Evolutionary conservation across 306 rosid genomes (phyloP).

Genomic region (Rosa rugosa): DNA sequence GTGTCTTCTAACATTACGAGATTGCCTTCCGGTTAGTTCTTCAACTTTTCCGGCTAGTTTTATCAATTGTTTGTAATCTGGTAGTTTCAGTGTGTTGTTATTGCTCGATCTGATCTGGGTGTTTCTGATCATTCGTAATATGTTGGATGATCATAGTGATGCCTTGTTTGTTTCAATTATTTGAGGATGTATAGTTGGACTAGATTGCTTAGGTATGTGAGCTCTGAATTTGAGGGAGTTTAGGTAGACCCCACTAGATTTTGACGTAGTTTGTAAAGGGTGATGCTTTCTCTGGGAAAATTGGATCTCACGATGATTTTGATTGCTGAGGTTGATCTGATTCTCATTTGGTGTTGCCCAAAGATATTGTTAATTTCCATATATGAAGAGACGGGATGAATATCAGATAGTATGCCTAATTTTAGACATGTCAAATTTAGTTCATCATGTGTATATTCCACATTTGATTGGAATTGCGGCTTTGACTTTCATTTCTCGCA

Average conservation of each 20-base stretch:
- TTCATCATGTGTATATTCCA: not conserved
- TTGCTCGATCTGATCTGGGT: constrained; percentile 56
- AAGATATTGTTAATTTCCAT: constrained; percentile 18
- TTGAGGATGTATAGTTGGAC: constrained; percentile 1
- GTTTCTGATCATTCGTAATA: constrained; percentile 23
- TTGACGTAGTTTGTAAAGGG: constrained; percentile 22
- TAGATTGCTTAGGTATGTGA: constrained; percentile 19
- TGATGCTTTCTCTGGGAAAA: constrained; percentile 7
- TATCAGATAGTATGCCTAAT: not conserved
- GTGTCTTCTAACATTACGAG: constrained; percentile 49
- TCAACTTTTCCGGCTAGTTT: not conserved
- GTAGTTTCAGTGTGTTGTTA: not conserved
- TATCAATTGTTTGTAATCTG: not conserved
- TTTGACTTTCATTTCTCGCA: constrained; percentile 15
- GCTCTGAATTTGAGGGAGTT: constrained; percentile 13
- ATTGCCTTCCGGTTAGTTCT: constrained; percentile 77
- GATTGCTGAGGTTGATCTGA: constrained; percentile 28
- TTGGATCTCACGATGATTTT: constrained; percentile 40
- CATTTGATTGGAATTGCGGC: constrained; percentile 18
- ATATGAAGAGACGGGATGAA: not conserved
- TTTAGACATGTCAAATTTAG: constrained; percentile 3
- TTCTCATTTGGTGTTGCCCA: constrained; percentile 3
- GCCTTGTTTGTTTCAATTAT: constrained; percentile 17
- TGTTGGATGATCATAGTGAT: not conserved
- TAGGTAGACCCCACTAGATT: constrained; percentile 37